Percentiles rank a stretch among this genome's conserved stretches.
Conservation (phyloP, 345 rosid species). For the Brassica cretica region DNA sequence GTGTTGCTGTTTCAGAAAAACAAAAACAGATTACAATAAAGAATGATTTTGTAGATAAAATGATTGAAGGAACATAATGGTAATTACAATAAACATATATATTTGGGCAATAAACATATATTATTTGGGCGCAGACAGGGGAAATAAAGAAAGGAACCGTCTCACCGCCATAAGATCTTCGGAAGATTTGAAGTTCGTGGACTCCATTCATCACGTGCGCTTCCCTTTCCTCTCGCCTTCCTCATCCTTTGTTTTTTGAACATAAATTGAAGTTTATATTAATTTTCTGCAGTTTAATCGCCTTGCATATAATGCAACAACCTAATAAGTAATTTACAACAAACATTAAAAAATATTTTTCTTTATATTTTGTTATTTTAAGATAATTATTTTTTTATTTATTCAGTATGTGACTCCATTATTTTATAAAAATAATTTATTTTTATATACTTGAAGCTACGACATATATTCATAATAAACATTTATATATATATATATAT, state of each 20-base stretch:
- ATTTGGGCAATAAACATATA: constrained; percentile 4
- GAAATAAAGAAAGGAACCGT: constrained; percentile 31
- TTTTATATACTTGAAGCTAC: neutral
- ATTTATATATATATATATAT: neutral
- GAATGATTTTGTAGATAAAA: constrained; percentile 9
- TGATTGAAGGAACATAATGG: constrained; percentile 19
- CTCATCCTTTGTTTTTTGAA: constrained; percentile 2
- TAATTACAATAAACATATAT: neutral
- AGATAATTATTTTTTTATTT: neutral
- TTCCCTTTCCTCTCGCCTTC: constrained; percentile 28
- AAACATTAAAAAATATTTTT: neutral
- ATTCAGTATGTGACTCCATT: neutral
- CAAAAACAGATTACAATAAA: neutral
- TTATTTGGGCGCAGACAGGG: neutral
- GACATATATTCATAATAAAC: neutral
- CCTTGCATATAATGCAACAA: neutral
- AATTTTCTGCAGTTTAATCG: neutral
- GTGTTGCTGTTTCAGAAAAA: constrained; percentile 25
- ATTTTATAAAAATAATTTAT: too few species aligned
- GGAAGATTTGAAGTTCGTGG: constrained; percentile 36
- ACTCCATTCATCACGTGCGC: constrained; percentile 33
- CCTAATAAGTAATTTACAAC: neutral
- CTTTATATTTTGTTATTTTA: neutral
- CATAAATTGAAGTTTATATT: neutral
- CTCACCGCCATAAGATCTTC: constrained; percentile 38